Evolutionary conservation across 495 filamentous ascomycete species (phyloP).

Genomic region (Podospora didyma): DNA sequence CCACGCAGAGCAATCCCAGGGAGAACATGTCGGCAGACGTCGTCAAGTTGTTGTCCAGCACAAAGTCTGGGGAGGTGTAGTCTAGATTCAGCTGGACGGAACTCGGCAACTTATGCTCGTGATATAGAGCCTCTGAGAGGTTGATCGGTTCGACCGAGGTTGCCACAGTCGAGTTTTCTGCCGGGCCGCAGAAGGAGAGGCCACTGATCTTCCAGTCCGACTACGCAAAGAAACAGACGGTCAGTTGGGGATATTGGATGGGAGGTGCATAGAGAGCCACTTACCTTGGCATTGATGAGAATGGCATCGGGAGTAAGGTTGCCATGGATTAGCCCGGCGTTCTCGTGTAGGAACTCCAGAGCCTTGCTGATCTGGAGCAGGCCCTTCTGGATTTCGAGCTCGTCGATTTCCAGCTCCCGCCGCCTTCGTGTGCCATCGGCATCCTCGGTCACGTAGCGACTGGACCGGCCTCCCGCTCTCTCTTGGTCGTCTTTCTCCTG

Average conservation of each 20-base stretch:
- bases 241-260: conserved; percentile 5
- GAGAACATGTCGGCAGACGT: conserved; percentile 86
- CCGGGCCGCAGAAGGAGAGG: conserved; percentile 79
- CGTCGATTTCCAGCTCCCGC: conserved; percentile 90
- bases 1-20: conserved; percentile 79
- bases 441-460: conserved; percentile 80
- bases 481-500: conserved; percentile 92
- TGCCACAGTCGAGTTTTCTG: conserved; percentile 62
- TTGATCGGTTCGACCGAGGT: conserved; percentile 70
- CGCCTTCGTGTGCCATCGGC: conserved; percentile 66
- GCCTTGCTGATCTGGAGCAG: conserved; percentile 89
- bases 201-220: conserved; percentile 98
- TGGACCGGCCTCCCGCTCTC: conserved; percentile 58
- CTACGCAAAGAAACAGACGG: conserved; percentile 34
- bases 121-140: conserved; percentile 76
- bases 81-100: conserved; percentile 87
- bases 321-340: conserved; percentile 86
- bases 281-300: conserved; percentile 84
- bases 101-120: conserved; percentile 77
- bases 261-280: conserved; percentile 15
- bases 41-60: conserved; percentile 79
- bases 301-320: conserved; percentile 96
- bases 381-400: conserved; percentile 96
- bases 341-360: conserved; percentile 94
- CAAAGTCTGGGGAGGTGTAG: conserved; percentile 90